Evolutionary conservation across 805 yeast genomes (phyloP).

Genomic region (Kodamaea restingae): DNA sequence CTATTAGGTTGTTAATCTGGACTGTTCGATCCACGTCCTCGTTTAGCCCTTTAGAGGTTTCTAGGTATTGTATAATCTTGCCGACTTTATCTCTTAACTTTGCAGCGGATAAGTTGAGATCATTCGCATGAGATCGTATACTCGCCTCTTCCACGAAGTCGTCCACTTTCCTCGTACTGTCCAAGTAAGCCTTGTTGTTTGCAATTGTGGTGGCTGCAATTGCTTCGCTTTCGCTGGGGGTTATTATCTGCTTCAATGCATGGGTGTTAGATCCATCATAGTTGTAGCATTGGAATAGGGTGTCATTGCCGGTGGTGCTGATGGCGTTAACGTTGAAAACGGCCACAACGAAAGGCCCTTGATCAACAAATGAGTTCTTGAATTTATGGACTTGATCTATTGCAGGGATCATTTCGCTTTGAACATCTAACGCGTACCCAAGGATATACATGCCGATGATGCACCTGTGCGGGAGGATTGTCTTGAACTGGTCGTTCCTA

Average conservation of each 20-base stretch:
- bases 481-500: constrained; percentile 24
- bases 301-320: neutral
- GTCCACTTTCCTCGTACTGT: constrained; percentile 9
- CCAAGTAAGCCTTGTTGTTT: constrained; percentile 24
- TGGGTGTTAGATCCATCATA: neutral
- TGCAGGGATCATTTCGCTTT: neutral
- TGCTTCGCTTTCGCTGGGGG: constrained; percentile 28
- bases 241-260: constrained; percentile 15
- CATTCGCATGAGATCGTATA: constrained; percentile 10
- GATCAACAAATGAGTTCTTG: neutral
- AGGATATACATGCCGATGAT: constrained; percentile 32
- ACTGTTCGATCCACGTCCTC: constrained; percentile 12
- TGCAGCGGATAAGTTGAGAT: constrained; percentile 13
- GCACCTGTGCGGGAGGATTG: constrained; percentile 24
- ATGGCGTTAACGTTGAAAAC: constrained; percentile 1
- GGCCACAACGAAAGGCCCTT: constrained; percentile 1
- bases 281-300: constrained; percentile 3
- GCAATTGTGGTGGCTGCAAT: constrained; percentile 30
- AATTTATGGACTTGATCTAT: constrained; percentile 4
- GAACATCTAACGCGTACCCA: neutral
- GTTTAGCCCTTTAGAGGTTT: constrained; percentile 1
- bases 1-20: constrained; percentile 21
- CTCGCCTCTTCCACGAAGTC: constrained; percentile 8
- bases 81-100: constrained; percentile 23
- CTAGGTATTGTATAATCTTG: constrained; percentile 19